A percentile compares a stretch with the other conserved stretches of the same genome.
phyloP scores from a whole-genome alignment of 2,329 filamentous ascomycete species.

The Orbilia blumenaviensis region DNA sequence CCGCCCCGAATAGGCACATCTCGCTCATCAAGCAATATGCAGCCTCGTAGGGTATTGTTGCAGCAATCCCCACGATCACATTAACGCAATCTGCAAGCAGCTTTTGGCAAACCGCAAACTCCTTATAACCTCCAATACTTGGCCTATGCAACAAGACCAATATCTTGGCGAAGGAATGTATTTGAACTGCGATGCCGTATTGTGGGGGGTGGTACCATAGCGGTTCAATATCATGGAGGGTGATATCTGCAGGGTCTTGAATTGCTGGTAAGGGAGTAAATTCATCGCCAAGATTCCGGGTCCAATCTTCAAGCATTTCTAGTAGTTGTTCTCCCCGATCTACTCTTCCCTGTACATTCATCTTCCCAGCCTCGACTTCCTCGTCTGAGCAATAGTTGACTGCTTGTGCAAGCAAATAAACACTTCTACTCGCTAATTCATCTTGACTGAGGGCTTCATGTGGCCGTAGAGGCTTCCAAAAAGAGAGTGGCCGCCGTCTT shows the following conservation, averaged over 20 bases:
- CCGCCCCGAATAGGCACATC: constrained; percentile 63
- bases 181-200: constrained; percentile 65
- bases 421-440: constrained; percentile 67
- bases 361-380: constrained; percentile 62
- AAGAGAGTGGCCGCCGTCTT: constrained; percentile 67
- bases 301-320: constrained; percentile 65
- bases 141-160: constrained; percentile 67
- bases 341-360: constrained; percentile 62
- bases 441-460: constrained; percentile 65
- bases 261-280: constrained; percentile 62
- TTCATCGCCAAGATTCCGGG: constrained; percentile 59
- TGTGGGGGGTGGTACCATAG: constrained; percentile 66
- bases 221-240: constrained; percentile 61
- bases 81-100: constrained; percentile 64
- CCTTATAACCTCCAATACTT: constrained; percentile 64
- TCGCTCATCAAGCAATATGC: constrained; percentile 63
- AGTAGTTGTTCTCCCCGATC: constrained; percentile 64
- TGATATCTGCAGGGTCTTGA: constrained; percentile 52
- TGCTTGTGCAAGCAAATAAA: constrained; percentile 68
- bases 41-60: constrained; percentile 61
- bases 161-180: constrained; percentile 67
- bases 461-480: constrained; percentile 68
- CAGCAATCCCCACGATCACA: constrained; percentile 65
- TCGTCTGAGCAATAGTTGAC: constrained; percentile 70
- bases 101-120: constrained; percentile 63